Evolutionary conservation across 192 early-diverging fungal genomes (phyloP).

Genomic region (Backusella westeae): DNA sequence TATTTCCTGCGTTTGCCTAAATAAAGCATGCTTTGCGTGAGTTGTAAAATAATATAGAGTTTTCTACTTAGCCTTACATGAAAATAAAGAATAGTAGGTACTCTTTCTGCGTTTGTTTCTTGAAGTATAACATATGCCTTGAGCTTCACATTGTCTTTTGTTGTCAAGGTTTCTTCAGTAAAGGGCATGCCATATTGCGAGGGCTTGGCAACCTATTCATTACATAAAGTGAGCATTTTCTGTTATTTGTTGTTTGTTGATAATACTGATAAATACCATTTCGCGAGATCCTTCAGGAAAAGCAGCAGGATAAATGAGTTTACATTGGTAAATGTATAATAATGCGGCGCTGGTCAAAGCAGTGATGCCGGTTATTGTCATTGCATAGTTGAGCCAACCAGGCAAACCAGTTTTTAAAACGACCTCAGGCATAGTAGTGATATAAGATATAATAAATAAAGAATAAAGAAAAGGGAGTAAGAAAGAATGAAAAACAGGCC

Average conservation of each 20-base stretch:
- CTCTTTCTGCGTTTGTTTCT: constrained; percentile 45
- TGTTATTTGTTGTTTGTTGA: background rate
- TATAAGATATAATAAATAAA: constrained; percentile 1
- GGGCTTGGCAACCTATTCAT: constrained; percentile 62
- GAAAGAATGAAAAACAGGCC: background rate
- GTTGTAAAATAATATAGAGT: background rate
- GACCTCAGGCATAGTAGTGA: background rate
- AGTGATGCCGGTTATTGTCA: constrained; percentile 44
- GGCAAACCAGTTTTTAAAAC: constrained; percentile 33
- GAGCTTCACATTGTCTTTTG: constrained; percentile 79
- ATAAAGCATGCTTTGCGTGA: constrained; percentile 18
- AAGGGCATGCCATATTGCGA: constrained; percentile 65
- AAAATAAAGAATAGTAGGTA: constrained; percentile 83
- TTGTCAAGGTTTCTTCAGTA: constrained; percentile 66
- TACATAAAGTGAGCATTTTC: background rate
- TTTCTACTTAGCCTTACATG: constrained; percentile 51
- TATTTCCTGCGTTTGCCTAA: constrained; percentile 96
- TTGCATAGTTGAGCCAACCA: constrained; percentile 43
- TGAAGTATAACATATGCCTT: constrained; percentile 76
- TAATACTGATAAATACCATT: constrained; percentile 24
- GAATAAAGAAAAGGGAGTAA: background rate
- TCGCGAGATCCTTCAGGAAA: constrained; percentile 55
- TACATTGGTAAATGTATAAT: constrained; percentile 72
- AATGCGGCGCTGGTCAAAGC: constrained; percentile 44
- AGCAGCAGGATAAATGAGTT: constrained; percentile 73